These are phyloP conservation scores for Xylariaceae sp. DNA, from an alignment of 2,329 filamentous ascomycete genomes.

Conservation along the genomic window DNA sequence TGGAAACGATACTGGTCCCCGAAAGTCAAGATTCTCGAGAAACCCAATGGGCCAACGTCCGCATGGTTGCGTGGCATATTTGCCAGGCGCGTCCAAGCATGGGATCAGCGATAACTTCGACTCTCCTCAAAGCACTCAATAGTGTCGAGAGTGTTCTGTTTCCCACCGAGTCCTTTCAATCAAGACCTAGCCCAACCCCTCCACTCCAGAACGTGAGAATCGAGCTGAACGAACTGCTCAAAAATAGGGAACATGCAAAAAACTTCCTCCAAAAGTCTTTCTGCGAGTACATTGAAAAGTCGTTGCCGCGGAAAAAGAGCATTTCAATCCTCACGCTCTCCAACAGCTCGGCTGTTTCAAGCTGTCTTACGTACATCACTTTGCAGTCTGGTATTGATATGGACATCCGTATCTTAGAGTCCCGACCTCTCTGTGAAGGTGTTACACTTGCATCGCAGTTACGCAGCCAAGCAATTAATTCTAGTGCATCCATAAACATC, in stretches of 20 bases:
- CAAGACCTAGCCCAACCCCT: too few relatives aligned
- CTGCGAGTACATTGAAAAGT: too few relatives aligned
- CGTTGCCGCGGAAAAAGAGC: too few relatives aligned
- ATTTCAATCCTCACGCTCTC: constrained; percentile 59
- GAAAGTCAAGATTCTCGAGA: constrained; percentile 27
- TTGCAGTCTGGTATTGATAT: constrained; percentile 35
- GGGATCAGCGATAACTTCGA: constrained; percentile 55
- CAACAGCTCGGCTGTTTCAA: constrained; percentile 57
- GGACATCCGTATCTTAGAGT: constrained; percentile 61
- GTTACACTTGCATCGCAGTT: constrained; percentile 50
- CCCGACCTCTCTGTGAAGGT: constrained; percentile 63
- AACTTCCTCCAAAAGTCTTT: too few relatives aligned
- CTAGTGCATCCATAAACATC: constrained; percentile 30
- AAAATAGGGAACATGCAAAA: too few relatives aligned
- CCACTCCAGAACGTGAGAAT: too few relatives aligned
- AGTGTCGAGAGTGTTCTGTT: constrained; percentile 33
- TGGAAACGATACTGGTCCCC: constrained; percentile 31
- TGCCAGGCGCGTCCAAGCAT: constrained; percentile 65
- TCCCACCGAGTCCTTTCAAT: too few relatives aligned
- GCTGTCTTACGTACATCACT: constrained; percentile 43
- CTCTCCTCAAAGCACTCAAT: constrained; percentile 44
- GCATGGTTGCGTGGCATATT: constrained; percentile 58
- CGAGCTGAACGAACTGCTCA: too few relatives aligned
- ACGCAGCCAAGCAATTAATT: constrained; percentile 14
- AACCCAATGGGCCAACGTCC: constrained; percentile 53